Percentiles rank a stretch among this genome's conserved stretches.
Conservation (phyloP, 805 yeast genomes). For the Wickerhamiella domercqiae region DNA sequence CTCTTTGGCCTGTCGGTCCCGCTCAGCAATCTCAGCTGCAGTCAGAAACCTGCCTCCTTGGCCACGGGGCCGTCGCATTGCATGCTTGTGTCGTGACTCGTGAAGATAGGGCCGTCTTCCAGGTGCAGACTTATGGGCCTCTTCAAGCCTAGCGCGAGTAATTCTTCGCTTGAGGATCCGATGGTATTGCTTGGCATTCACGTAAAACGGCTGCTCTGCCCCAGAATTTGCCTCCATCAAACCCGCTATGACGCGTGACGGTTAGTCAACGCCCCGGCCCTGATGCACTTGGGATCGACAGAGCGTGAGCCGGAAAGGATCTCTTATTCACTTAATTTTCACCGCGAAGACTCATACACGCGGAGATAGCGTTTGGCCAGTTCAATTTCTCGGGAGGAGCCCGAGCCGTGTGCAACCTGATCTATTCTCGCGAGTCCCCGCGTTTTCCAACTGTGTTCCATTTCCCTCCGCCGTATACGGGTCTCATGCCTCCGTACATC, state of each 20-base stretch:
- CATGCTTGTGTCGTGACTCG: conserved; percentile 95
- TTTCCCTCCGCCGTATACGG: no score
- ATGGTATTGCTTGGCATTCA: conserved; percentile 94
- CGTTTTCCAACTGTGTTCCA: no score
- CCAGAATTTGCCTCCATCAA: conserved; percentile 9
- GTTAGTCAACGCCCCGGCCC: no score
- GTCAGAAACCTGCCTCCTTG: conserved; percentile 96
- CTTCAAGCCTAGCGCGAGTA: conserved; percentile 88
- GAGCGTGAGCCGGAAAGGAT: no score
- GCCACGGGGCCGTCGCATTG: conserved; percentile 98
- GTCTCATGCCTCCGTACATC: no score
- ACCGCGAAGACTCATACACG: no score
- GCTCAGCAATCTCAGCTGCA: conserved; percentile 64
- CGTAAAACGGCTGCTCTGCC: conserved; percentile 84
- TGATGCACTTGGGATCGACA: no score
- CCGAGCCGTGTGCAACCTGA: no score
- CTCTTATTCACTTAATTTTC: no score
- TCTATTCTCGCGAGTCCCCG: no score
- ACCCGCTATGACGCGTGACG: neutral
- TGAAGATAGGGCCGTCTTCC: conserved; percentile 90
- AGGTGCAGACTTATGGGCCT: conserved; percentile 68
- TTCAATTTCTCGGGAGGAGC: no score
- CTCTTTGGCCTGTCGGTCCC: conserved; percentile 30
- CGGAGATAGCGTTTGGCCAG: no score
- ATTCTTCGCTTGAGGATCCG: conserved; percentile 83